phyloP scores from a whole-genome alignment of 2,329 filamentous ascomycete genomes.

The Orbilia javanica region DNA sequence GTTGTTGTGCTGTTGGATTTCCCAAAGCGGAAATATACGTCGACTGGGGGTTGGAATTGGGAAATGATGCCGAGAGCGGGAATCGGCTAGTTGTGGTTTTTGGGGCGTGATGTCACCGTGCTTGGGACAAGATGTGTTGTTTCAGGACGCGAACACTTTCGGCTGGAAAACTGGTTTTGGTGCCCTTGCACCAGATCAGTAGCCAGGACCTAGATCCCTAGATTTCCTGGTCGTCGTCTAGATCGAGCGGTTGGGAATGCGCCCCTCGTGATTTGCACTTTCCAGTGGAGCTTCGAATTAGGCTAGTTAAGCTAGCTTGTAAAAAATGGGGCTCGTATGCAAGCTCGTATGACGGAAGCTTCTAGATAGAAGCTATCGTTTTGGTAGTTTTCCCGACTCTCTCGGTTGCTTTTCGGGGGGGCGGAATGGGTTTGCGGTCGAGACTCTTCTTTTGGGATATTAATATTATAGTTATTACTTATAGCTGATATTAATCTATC shows the following conservation, averaged over 20 bases:
- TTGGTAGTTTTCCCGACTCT: background rate
- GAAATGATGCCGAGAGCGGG: constrained; percentile 6
- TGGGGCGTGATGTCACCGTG: background rate
- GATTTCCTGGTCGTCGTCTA: background rate
- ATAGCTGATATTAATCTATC: background rate
- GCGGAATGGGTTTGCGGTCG: background rate
- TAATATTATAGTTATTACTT: constrained; percentile 5
- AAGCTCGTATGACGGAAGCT: background rate
- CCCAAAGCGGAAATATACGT: background rate
- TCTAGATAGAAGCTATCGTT: background rate
- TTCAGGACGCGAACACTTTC: background rate
- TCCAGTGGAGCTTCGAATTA: background rate
- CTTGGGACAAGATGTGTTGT: constrained; percentile 1
- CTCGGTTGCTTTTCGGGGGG: background rate
- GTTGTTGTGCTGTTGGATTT: constrained; percentile 1
- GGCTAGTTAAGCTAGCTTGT: background rate
- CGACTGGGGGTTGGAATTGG: background rate
- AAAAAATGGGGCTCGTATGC: background rate
- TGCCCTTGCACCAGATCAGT: background rate
- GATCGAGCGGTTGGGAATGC: background rate
- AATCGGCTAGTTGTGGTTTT: background rate
- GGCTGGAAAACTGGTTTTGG: background rate
- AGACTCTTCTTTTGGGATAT: background rate
- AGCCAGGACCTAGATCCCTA: background rate
- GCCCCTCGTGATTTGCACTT: background rate